phyloP scores from a whole-genome alignment of 306 rosid species.

The Cicer pinnatifidum region DNA sequence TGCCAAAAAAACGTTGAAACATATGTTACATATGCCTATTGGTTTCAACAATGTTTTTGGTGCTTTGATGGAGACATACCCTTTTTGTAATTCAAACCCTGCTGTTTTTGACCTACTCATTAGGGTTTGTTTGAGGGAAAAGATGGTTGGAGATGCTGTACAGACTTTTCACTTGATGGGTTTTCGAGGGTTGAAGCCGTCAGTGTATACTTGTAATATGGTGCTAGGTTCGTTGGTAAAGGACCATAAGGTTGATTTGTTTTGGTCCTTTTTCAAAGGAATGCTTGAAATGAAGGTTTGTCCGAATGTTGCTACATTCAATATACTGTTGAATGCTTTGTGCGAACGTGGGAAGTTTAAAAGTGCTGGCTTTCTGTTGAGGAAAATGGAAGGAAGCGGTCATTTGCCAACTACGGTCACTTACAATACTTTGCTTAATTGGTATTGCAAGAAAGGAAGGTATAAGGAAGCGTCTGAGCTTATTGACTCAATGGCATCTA shows the following conservation, averaged over 20 bases:
- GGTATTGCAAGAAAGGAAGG: constrained; percentile 77
- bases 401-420: constrained; percentile 60
- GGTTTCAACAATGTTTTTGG: constrained; percentile 58
- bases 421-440: constrained; percentile 73
- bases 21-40: constrained; percentile 53
- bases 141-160: constrained; percentile 65
- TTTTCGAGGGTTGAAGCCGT: constrained; percentile 65
- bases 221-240: constrained; percentile 68
- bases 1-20: constrained; percentile 63
- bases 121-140: constrained; percentile 65
- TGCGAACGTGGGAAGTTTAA: constrained; percentile 67
- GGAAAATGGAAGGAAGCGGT: constrained; percentile 70
- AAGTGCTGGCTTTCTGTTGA: constrained; percentile 61
- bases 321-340: constrained; percentile 64
- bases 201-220: constrained; percentile 77
- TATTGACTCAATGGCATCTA: constrained; percentile 70
- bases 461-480: constrained; percentile 61
- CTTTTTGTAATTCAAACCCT: constrained; percentile 72
- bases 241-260: constrained; percentile 52
- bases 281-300: constrained; percentile 61
- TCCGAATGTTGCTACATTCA: constrained; percentile 69
- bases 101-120: constrained; percentile 77
- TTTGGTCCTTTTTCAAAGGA: constrained; percentile 69
- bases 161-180: constrained; percentile 65
- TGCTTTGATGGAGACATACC: constrained; percentile 75